These are phyloP conservation scores for Abortiporus biennis DNA, from an alignment of 1,284 basidiomycete species.

Conservation along the genomic window DNA sequence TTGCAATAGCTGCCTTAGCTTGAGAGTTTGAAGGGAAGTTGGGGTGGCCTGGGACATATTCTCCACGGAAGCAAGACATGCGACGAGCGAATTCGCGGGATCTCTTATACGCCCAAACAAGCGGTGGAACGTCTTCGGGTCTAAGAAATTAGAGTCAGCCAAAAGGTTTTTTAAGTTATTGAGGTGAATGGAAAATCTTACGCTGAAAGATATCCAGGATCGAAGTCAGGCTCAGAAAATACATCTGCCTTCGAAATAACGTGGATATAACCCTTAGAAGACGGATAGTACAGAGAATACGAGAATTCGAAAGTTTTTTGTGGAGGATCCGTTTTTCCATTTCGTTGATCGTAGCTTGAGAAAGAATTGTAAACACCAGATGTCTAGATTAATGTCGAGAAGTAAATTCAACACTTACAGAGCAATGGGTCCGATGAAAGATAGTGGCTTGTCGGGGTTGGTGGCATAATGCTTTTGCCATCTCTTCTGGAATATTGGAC, in stretches of 20 bases:
- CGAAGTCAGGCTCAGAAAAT: conserved; percentile 30
- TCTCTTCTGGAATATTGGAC: conserved; percentile 64
- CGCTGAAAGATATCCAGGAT: conserved; percentile 25
- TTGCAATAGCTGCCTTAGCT: conserved; percentile 30
- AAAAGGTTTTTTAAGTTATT: background rate
- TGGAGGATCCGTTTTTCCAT: background rate
- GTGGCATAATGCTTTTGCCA: conserved; percentile 70
- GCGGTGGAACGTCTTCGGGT: conserved; percentile 44
- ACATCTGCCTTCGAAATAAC: conserved; percentile 32
- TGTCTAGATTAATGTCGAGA: too few relatives aligned
- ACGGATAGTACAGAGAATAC: conserved; percentile 27
- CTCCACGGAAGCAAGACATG: conserved; percentile 51
- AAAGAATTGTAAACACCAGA: background rate
- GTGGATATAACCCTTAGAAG: conserved; percentile 35
- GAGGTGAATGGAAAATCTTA: conserved; percentile 10
- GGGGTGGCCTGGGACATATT: conserved; percentile 40
- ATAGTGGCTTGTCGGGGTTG: conserved; percentile 72
- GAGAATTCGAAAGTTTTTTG: conserved; percentile 4
- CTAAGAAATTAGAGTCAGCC: conserved; percentile 23
- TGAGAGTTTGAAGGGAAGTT: conserved; percentile 38
- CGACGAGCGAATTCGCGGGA: conserved; percentile 52
- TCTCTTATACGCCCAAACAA: conserved; percentile 55
- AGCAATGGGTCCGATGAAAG: conserved; percentile 18
- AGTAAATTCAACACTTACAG: conserved; percentile 1
- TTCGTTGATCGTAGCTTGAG: background rate